Percentiles rank a stretch among this genome's conserved stretches.
phyloP scores from a whole-genome alignment of 108 stramenopile species.

The Cylindrotheca fusiformis region DNA sequence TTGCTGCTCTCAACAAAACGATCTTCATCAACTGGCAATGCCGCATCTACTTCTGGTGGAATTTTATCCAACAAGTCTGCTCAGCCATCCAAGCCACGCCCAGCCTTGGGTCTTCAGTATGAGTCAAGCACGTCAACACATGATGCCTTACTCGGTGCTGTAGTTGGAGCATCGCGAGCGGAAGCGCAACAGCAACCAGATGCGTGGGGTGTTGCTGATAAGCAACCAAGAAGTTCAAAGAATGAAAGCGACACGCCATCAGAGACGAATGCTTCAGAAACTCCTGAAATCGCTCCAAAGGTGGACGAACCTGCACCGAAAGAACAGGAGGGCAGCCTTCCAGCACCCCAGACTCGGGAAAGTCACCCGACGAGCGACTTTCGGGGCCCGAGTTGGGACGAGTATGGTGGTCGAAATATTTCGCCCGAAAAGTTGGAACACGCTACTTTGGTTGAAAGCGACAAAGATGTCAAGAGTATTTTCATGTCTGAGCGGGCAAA shows the following conservation, averaged over 20 bases:
- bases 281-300: neutral
- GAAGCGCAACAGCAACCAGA: slow-evolving; percentile 35
- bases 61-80: slow-evolving; percentile 36
- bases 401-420: slow-evolving; percentile 44
- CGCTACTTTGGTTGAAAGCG: slow-evolving; percentile 2
- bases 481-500: slow-evolving; percentile 59
- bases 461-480: slow-evolving; percentile 32
- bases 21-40: slow-evolving; percentile 21
- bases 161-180: slow-evolving; percentile 35
- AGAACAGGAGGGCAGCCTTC: neutral
- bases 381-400: slow-evolving; percentile 40
- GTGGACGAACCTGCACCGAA: neutral
- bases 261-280: neutral
- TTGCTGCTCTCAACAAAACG: slow-evolving; percentile 76
- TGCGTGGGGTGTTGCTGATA: slow-evolving; percentile 54
- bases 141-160: slow-evolving; percentile 43
- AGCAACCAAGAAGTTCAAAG: slow-evolving; percentile 13
- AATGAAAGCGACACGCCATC: neutral
- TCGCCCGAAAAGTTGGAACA: slow-evolving; percentile 12
- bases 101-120: slow-evolving; percentile 28
- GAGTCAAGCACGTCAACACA: slow-evolving; percentile 42
- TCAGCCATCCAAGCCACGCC: slow-evolving; percentile 24
- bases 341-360: neutral
- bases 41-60: slow-evolving; percentile 29
- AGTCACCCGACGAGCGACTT: neutral